phyloP scores from a whole-genome alignment of 768 basidiomycete species.

The Boletus pseudopeckii region DNA sequence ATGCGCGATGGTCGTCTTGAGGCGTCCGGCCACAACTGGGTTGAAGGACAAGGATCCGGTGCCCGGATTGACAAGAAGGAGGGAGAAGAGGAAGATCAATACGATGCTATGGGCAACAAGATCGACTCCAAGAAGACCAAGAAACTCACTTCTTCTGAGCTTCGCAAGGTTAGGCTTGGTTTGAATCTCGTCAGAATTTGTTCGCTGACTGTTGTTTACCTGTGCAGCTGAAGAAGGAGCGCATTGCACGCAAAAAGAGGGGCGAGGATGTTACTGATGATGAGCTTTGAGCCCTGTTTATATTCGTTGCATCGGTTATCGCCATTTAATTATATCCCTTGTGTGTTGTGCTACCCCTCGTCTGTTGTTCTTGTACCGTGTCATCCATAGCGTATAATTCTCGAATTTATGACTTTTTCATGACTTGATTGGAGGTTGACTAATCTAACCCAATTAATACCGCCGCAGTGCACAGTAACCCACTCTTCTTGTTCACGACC shows the following conservation, averaged over 20 bases:
- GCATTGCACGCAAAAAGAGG: slow-evolving; percentile 84
- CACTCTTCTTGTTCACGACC: slow-evolving; percentile 14
- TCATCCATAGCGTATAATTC: slow-evolving; percentile 17
- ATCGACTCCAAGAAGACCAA: slow-evolving; percentile 79
- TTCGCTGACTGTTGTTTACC: slow-evolving; percentile 12
- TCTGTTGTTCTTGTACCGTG: slow-evolving; percentile 21
- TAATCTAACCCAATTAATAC: too few species aligned
- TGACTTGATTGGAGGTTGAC: too few species aligned
- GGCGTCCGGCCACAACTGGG: slow-evolving; percentile 99
- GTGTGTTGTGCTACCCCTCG: slow-evolving; percentile 14
- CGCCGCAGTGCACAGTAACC: slow-evolving; percentile 8
- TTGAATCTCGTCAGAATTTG: background rate
- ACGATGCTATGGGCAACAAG: slow-evolving; percentile 99
- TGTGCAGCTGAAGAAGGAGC: slow-evolving; percentile 81
- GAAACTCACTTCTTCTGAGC: slow-evolving; percentile 80
- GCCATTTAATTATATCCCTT: slow-evolving; percentile 11
- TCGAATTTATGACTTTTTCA: slow-evolving; percentile 3
- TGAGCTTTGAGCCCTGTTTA: slow-evolving; percentile 34
- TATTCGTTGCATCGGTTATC: slow-evolving; percentile 5
- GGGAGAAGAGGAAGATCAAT: slow-evolving; percentile 86
- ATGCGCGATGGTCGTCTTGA: slow-evolving; percentile 97
- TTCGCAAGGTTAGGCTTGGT: slow-evolving; percentile 59
- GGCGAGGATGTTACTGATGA: slow-evolving; percentile 78
- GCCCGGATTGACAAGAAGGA: slow-evolving; percentile 92
- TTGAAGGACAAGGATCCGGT: slow-evolving; percentile 96